phyloP scores from a whole-genome alignment of 2,329 filamentous ascomycete species.

The Tolypocladium capitatum region DNA sequence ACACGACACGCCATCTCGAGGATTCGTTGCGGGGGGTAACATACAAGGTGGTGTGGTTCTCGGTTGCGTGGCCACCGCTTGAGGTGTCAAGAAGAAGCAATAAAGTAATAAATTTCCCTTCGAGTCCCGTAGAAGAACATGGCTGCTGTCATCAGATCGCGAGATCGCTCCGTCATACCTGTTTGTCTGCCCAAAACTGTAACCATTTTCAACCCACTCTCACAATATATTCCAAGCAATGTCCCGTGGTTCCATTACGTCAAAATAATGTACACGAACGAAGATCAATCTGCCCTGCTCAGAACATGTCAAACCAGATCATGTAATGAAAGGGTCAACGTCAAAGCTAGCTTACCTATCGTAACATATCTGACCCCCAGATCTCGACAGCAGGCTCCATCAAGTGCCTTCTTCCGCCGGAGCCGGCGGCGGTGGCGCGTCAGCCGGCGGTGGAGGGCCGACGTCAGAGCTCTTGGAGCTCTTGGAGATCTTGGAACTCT shows the following conservation, averaged over 20 bases:
- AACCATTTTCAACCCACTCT: not conserved
- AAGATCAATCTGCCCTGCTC: not conserved
- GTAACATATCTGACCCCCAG: not conserved
- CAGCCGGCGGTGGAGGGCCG: constrained; percentile 1
- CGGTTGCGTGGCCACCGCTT: not conserved
- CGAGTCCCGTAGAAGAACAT: not conserved
- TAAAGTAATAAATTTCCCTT: not conserved
- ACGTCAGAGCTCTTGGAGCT: constrained; percentile 10
- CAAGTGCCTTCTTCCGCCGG: not conserved
- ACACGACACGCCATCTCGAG: not conserved
- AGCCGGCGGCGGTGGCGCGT: constrained; percentile 4
- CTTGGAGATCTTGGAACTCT: constrained; percentile 17
- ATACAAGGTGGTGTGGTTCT: too few relatives aligned
- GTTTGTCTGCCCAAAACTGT: not conserved
- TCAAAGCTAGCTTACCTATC: not conserved
- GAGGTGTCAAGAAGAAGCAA: not conserved
- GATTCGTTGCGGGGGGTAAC: too few relatives aligned
- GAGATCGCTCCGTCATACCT: not conserved
- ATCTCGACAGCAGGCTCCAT: not conserved
- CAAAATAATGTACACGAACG: not conserved
- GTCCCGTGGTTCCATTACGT: not conserved
- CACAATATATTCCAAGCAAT: not conserved
- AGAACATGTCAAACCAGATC: not conserved
- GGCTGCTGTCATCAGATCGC: not conserved
- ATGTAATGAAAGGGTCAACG: not conserved